A percentile compares a stretch with the other conserved stretches of the same genome.
phyloP scores from a whole-genome alignment of 352 stramenopile species.

The Globisporangium barbulae region DNA sequence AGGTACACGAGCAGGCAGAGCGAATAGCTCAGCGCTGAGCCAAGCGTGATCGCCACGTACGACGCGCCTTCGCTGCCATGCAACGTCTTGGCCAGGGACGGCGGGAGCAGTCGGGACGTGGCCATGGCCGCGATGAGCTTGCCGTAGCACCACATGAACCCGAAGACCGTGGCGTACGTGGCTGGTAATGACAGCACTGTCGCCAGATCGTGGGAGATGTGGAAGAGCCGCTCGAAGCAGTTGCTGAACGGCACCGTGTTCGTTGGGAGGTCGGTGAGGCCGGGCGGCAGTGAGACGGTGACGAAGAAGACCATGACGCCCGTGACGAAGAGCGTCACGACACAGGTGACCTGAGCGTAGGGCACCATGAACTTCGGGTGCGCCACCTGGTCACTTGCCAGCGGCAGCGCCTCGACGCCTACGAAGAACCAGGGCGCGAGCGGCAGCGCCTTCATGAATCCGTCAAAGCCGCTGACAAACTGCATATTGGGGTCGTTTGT shows the following conservation, averaged over 20 bases:
- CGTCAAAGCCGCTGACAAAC: slow-evolving; percentile 20
- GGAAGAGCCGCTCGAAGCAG: slow-evolving; percentile 30
- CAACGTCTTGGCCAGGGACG: slow-evolving; percentile 22
- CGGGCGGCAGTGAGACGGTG: slow-evolving; percentile 14
- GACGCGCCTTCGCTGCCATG: slow-evolving; percentile 9
- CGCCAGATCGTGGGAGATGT: slow-evolving; percentile 14
- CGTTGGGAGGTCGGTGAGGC: slow-evolving; percentile 16
- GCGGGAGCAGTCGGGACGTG: slow-evolving; percentile 32
- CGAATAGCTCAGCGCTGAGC: slow-evolving; percentile 26
- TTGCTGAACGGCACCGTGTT: slow-evolving; percentile 30
- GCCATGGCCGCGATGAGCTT: slow-evolving; percentile 52
- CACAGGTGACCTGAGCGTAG: slow-evolving; percentile 37
- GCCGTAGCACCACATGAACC: slow-evolving; percentile 53
- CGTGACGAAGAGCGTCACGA: slow-evolving; percentile 25
- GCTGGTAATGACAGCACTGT: slow-evolving; percentile 40
- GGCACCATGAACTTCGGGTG: neutral
- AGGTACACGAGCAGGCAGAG: slow-evolving; percentile 36
- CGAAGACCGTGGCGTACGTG: slow-evolving; percentile 48
- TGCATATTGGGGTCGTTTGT: neutral
- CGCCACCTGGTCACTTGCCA: slow-evolving; percentile 12
- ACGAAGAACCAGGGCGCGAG: slow-evolving; percentile 47
- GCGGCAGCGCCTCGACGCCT: slow-evolving; percentile 34
- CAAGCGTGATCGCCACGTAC: slow-evolving; percentile 25
- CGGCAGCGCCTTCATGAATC: slow-evolving; percentile 34
- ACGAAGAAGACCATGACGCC: slow-evolving; percentile 23